Conservation (phyloP, 345 rosid genomes). For the Draba incana region DNA sequence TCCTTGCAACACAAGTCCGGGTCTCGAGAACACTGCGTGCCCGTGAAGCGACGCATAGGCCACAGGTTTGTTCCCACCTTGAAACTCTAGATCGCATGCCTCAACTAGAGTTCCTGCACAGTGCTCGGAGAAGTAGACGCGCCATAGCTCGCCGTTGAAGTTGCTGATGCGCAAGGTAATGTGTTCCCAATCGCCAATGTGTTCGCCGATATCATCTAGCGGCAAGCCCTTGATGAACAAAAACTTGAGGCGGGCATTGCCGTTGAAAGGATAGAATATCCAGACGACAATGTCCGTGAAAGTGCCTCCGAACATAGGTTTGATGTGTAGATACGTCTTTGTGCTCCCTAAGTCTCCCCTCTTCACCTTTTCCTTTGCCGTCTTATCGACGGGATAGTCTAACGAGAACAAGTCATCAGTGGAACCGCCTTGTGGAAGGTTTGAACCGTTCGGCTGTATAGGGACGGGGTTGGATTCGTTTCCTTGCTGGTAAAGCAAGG, state of each 20-base stretch:
- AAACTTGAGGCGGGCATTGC: constrained; percentile 69
- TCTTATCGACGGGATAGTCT: constrained; percentile 60
- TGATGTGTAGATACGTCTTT: constrained; percentile 63
- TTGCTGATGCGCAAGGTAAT: constrained; percentile 83
- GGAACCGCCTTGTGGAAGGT: constrained; percentile 84
- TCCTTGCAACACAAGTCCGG: constrained; percentile 77
- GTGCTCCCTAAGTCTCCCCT: constrained; percentile 60
- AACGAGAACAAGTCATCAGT: constrained; percentile 76
- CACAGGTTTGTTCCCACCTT: constrained; percentile 57
- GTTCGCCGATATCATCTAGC: constrained; percentile 69
- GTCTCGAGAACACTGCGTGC: constrained; percentile 71
- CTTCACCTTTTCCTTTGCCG: constrained; percentile 54
- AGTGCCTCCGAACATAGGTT: constrained; percentile 81
- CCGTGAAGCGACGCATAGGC: constrained; percentile 69
- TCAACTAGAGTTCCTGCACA: constrained; percentile 65
- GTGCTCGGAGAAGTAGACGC: constrained; percentile 66
- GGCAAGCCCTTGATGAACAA: constrained; percentile 48
- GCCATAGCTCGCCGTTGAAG: constrained; percentile 63
- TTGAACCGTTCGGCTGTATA: constrained; percentile 57
- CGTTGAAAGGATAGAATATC: constrained; percentile 86
- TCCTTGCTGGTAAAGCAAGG: constrained; percentile 59
- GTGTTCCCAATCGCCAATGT: constrained; percentile 94
- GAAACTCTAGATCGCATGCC: constrained; percentile 67
- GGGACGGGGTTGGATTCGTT: constrained; percentile 62
- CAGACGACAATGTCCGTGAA: constrained; percentile 74